phyloP scores from a whole-genome alignment of 768 basidiomycete genomes.

The Suillus americanus region DNA sequence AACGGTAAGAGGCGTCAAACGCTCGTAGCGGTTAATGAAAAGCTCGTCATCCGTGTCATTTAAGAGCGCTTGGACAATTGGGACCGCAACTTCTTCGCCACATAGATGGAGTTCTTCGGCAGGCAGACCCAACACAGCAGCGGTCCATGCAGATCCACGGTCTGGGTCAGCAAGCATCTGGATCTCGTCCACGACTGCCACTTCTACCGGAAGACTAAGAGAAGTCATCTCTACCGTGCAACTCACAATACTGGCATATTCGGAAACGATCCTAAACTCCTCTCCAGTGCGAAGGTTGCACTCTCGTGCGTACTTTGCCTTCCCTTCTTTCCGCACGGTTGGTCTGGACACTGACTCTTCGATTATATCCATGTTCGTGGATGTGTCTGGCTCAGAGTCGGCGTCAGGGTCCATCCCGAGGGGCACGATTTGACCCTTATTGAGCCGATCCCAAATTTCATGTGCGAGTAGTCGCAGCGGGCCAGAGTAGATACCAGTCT shows the following conservation, averaged over 20 bases:
- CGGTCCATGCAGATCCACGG: constrained; percentile 83
- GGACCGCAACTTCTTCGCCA: constrained; percentile 91
- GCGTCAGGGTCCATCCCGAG: constrained; percentile 51
- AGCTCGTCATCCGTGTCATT: constrained; percentile 80
- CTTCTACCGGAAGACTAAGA: constrained; percentile 47
- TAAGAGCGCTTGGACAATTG: constrained; percentile 70
- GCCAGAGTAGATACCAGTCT: constrained; percentile 81
- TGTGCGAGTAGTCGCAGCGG: constrained; percentile 92
- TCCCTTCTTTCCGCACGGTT: constrained; percentile 36
- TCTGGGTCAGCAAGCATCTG: constrained; percentile 86
- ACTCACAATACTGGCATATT: constrained; percentile 56
- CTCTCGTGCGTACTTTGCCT: constrained; percentile 50
- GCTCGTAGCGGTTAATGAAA: constrained; percentile 77
- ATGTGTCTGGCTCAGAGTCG: constrained; percentile 37
- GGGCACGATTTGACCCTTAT: constrained; percentile 85
- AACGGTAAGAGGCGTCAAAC: constrained; percentile 81
- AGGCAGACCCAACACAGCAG: constrained; percentile 70
- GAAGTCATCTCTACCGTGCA: constrained; percentile 95
- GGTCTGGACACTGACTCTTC: constrained; percentile 22
- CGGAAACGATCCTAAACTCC: constrained; percentile 71
- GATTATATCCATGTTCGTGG: constrained; percentile 31
- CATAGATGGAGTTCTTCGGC: constrained; percentile 91
- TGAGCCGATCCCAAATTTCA: constrained; percentile 91
- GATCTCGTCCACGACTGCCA: constrained; percentile 95
- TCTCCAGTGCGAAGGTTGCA: constrained; percentile 95